A percentile compares a stretch with the other conserved stretches of the same genome.
Evolutionary conservation across 1,139 yeast genomes (phyloP).

Genomic region (Debaryomyces psychrophilus): DNA sequence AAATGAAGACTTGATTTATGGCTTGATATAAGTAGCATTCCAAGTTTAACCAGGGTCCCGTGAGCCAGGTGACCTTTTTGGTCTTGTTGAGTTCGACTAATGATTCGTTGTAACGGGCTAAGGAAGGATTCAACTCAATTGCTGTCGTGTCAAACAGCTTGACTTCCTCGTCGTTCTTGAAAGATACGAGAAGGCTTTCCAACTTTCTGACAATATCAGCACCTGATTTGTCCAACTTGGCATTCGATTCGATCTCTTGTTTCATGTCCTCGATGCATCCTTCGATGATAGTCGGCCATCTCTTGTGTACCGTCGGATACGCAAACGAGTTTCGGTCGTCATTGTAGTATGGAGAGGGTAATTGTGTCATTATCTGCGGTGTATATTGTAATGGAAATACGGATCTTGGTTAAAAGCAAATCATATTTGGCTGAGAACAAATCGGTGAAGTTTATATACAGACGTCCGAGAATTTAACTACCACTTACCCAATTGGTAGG

Average conservation of each 20-base stretch:
- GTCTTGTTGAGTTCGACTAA: conserved; percentile 31
- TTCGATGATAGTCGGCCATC: conserved; percentile 86
- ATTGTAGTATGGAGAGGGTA: conserved; percentile 58
- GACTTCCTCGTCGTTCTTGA: conserved; percentile 45
- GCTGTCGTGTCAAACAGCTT: conserved; percentile 47
- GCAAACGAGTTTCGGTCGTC: conserved; percentile 81
- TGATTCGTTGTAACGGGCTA: conserved; percentile 54
- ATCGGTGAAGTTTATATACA: no score
- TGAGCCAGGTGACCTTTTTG: conserved; percentile 62
- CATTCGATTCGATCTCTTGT: conserved; percentile 18
- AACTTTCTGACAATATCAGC: conserved; percentile 40
- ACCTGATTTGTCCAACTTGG: conserved; percentile 33
- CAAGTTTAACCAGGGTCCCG: conserved; percentile 90
- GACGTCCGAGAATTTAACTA: no score
- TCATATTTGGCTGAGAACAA: no score
- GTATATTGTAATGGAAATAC: no score
- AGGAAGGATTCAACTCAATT: conserved; percentile 42
- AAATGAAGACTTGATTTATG: conserved; percentile 52
- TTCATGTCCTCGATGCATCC: conserved; percentile 66
- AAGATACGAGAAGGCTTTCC: conserved; percentile 36
- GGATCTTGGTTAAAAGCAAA: not conserved
- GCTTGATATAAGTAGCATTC: conserved; percentile 84
- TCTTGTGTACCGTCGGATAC: conserved; percentile 68
- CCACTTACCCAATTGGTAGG: no score
- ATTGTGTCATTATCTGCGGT: conserved; percentile 9